Evolutionary conservation across 768 basidiomycete species (phyloP).

Genomic region (Polyporus arcularius): DNA sequence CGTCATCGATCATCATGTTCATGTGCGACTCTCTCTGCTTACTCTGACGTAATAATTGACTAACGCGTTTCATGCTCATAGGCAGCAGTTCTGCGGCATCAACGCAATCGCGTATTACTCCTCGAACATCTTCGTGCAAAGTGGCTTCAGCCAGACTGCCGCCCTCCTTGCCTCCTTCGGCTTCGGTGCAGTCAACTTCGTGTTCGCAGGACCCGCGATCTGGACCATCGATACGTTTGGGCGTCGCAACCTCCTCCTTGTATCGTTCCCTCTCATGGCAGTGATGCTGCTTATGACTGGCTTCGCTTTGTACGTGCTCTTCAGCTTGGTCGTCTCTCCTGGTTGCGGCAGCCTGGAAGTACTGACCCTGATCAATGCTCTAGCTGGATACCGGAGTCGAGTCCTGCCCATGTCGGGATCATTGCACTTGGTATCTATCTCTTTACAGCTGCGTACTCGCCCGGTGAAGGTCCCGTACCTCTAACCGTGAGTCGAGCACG

Average conservation of each 20-base stretch:
- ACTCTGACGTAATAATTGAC: background rate
- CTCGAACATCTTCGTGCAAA: conserved; percentile 64
- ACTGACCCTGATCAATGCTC: no score
- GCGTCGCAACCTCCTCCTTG: conserved; percentile 52
- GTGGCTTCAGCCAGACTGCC: conserved; percentile 51
- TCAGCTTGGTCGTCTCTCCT: no score
- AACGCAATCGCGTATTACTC: conserved; percentile 81
- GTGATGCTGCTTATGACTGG: conserved; percentile 47
- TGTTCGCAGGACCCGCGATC: conserved; percentile 45
- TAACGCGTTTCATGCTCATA: conserved; percentile 3
- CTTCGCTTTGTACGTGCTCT: conserved; percentile 39
- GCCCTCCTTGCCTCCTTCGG: conserved; percentile 61
- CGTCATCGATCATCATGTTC: conserved; percentile 70
- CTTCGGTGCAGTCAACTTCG: conserved; percentile 39
- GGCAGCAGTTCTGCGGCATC: conserved; percentile 80
- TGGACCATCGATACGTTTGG: conserved; percentile 62
- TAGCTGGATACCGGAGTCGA: background rate
- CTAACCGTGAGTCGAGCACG: conserved; percentile 35
- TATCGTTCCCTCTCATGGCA: conserved; percentile 54
- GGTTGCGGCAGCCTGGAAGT: no score
- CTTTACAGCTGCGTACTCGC: conserved; percentile 68
- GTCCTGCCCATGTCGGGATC: conserved; percentile 43
- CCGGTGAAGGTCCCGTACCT: conserved; percentile 86
- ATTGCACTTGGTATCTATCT: conserved; percentile 55
- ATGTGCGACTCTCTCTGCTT: conserved; percentile 13